These are phyloP conservation scores for Pythium sp. DNA, from an alignment of 352 stramenopile species.

Conservation along the genomic window DNA sequence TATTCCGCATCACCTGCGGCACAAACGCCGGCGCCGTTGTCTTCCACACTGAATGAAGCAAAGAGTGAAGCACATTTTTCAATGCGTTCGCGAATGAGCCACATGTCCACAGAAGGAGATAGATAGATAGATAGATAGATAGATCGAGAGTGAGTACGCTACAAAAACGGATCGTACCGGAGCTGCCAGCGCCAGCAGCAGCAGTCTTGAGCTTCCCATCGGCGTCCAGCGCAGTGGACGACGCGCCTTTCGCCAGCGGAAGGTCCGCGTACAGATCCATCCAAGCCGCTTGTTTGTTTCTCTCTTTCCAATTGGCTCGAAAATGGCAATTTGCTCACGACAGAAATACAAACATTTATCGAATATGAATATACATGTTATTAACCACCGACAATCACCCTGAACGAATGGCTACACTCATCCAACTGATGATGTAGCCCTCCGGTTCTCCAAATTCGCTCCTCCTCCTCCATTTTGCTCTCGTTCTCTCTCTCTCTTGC, in stretches of 20 bases:
- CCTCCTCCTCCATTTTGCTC: background rate
- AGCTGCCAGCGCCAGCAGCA: conserved; percentile 20
- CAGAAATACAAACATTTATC: background rate
- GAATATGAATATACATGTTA: conserved; percentile 4
- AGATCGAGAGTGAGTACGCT: background rate
- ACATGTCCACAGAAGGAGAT: background rate
- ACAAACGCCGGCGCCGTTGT: conserved; percentile 46
- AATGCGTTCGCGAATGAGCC: background rate
- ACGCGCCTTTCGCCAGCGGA: conserved; percentile 59
- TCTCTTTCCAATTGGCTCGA: background rate
- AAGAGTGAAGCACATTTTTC: background rate
- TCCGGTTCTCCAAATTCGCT: background rate
- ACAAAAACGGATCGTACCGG: conserved; percentile 15
- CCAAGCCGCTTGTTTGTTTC: background rate
- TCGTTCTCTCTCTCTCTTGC: conserved; percentile 7
- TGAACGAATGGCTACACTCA: background rate
- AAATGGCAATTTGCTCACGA: background rate
- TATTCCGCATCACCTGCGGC: conserved; percentile 31
- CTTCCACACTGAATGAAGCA: conserved; percentile 43
- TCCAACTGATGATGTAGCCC: background rate
- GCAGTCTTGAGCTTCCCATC: conserved; percentile 49
- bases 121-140: background rate
- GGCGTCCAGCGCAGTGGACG: conserved; percentile 43
- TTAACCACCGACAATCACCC: background rate
- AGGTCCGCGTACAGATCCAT: conserved; percentile 85